Base-by-base conservation (phyloP, 768 basidiomycete genomes). In the Lactifluus subvellereus region DNA sequence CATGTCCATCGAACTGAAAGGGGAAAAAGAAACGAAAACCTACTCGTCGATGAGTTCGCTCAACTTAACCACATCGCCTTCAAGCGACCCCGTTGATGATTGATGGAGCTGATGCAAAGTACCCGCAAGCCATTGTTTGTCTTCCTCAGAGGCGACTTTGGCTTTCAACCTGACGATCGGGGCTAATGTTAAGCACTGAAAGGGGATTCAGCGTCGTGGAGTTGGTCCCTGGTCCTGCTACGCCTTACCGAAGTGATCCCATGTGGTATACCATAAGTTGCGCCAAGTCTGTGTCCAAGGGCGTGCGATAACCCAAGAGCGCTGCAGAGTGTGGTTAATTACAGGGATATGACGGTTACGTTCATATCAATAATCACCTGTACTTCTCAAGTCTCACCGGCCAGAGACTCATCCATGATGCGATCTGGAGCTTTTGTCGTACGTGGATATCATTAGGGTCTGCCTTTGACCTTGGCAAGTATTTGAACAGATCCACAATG, bases 381-480 rank as follows among this genome's bases (percentile, higher is more conserved):
- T 84, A 84, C 67, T 76, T 79, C 68, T 84, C 82, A 9, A 78
- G 61, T 68, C 81, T 84, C 48, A 78, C 72, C 0, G 88, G 88
- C 87, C 86, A 90, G 11, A 88, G 67, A 65, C 86, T 88, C 86
- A 89, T 88, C 90, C 88, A 91, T 1, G 87, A 81, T 2, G 88
- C 89, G 47, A 91, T 59, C 71, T 89, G 83, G 14, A 90, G 77
- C 70, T 81, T 85, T 68, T 89, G 87, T 16, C 90, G 82, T 57
- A 77, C 72, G n/a, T 78, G 80, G 40, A 91, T 64, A 62, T 82
- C 77, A 32, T 73, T 68, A 0, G 87, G 84, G 63, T 87, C 73
- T 14, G 77, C 81, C 71, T 85, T 88, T 30, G 83, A 84, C 57
- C 74, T 71, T 0, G 88, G 86, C 13, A 93, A 80, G 71, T 86